Conservation (phyloP, 306 rosid genomes). For the Inga leiocalycina region DNA sequence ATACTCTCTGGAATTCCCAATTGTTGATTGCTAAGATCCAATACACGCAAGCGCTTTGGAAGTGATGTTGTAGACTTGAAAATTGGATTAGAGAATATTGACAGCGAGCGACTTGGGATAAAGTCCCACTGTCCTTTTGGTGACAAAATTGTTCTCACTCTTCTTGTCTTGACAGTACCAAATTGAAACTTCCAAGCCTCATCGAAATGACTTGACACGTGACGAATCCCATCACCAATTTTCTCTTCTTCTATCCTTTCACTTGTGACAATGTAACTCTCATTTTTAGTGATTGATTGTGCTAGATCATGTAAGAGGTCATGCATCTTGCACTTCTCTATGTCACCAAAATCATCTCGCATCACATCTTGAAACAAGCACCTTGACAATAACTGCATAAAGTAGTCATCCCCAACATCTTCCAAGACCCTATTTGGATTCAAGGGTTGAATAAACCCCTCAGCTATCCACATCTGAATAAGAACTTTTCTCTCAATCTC, state of each 20-base stretch:
- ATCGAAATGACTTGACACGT: background rate
- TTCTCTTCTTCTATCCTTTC: background rate
- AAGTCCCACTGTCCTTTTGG: background rate
- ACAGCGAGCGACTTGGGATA: background rate
- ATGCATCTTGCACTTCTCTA: too few species aligned
- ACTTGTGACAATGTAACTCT: background rate
- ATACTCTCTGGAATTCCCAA: background rate
- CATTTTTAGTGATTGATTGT: background rate
- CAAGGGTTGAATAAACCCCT: slow-evolving; percentile 21
- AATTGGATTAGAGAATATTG: too few species aligned
- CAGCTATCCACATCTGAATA: slow-evolving; percentile 23
- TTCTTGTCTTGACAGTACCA: background rate
- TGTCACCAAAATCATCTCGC: fast-evolving
- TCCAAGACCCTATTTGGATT: background rate
- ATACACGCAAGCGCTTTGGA: background rate
- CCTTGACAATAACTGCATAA: too few species aligned
- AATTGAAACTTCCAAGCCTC: background rate
- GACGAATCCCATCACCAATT: background rate
- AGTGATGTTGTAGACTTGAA: background rate
- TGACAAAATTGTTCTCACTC: background rate
- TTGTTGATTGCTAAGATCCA: background rate
- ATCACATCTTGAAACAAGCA: too few species aligned
- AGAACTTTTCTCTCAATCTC: background rate
- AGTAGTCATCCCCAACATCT: background rate
- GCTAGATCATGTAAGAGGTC: slow-evolving; percentile 35